Base-by-base conservation (phyloP, 495 filamentous ascomycete species). In the Podospora tetraspora region DNA sequence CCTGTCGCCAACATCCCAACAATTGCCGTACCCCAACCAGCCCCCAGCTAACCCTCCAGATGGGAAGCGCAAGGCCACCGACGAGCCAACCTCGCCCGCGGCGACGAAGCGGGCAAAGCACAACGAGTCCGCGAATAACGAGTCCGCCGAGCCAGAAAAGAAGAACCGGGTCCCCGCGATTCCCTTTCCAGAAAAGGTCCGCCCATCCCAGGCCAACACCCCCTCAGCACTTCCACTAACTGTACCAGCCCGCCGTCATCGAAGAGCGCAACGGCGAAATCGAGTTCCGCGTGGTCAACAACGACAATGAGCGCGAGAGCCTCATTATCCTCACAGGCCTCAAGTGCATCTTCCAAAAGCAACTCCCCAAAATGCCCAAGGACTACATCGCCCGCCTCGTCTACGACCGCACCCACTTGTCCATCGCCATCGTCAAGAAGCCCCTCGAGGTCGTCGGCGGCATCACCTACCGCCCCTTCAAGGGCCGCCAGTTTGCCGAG, bases 261-360 rank as follows among this genome's bases (percentile, higher is more conserved):
- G 95, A 99, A 78, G 95, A 99, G 78, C 91, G 92, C 71, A 91
- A 91, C 75, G 94, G 95, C 72, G 93, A 97, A 59, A 99, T 99
- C 69, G 94, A 97, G 76, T 98, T 99, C 73, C 89, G 94, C 27
- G 96, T 98, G 0, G 95, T 99, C 69, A 98, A 99, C 80, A 99
- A 99, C 76, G 96, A 99, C 76, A 90, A 90, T 71, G 84, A 88
- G 19, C 86, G 89, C 59, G 93, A 97, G 74, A 95, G 91, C 79
- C 88, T 93, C 37, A 96, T 98, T 72, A 94, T 99, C 72, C 85
- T 99, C 23, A 97, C 94, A 0, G 96, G 95, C 10, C 79, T 99
- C 57, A 99, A 98, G 78, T 97, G 93, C 75, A 97, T 99, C 63
- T 99, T 99, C 75, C 95, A 99, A 78, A 98, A 99, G 69, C 95